phyloP scores from a whole-genome alignment of 345 rosid species.

The Populus davidiana region DNA sequence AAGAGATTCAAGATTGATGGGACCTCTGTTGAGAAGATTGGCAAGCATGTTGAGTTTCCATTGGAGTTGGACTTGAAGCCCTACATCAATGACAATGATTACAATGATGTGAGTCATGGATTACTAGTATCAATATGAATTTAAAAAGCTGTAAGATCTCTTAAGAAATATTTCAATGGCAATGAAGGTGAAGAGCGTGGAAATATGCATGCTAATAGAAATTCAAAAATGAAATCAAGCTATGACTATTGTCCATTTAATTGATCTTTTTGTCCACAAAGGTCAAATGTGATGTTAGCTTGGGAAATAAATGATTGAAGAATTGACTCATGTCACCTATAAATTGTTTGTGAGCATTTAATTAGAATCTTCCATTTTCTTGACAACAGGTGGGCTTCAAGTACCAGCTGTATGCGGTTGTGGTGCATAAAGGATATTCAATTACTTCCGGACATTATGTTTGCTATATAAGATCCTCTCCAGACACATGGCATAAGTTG shows the following conservation, averaged over 20 bases:
- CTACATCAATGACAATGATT: constrained; percentile 35
- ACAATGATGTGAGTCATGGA: constrained; percentile 40
- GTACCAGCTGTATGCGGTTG: constrained; percentile 70
- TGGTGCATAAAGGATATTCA: constrained; percentile 61
- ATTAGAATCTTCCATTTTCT: constrained; percentile 1
- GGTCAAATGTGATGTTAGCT: background rate
- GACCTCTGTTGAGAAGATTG: constrained; percentile 58
- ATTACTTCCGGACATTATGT: constrained; percentile 72
- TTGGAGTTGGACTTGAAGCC: constrained; percentile 77
- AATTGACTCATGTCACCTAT: background rate
- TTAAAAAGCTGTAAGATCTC: background rate
- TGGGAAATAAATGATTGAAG: background rate
- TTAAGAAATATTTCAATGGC: background rate
- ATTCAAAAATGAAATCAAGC: background rate
- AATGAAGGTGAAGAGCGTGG: background rate
- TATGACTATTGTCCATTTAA: background rate
- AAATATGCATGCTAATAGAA: background rate
- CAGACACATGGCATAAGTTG: constrained; percentile 65
- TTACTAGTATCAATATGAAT: background rate
- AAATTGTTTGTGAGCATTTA: background rate
- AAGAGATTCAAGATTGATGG: constrained; percentile 89
- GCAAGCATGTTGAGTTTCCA: constrained; percentile 70
- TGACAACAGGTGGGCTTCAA: constrained; percentile 43
- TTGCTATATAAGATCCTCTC: constrained; percentile 62
- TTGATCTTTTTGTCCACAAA: background rate